These are phyloP conservation scores for Adansonia madagascariensis DNA, from an alignment of 441 rosid species.

Conservation along the genomic window DNA sequence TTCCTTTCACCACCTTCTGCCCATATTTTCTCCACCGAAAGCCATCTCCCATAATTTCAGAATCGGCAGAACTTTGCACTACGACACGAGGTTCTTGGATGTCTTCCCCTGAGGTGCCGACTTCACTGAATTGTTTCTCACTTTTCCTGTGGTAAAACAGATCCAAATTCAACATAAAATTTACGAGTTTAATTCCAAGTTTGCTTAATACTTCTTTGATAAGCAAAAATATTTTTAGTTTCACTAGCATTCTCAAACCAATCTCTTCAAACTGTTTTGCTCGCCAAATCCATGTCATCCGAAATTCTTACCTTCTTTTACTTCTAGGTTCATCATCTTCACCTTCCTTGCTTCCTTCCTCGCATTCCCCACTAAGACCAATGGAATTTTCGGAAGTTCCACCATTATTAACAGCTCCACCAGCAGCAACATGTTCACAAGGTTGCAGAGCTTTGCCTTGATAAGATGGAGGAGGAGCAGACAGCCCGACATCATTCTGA, in stretches of 20 bases:
- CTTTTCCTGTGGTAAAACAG: constrained; percentile 43
- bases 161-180: neutral
- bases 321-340: constrained; percentile 63
- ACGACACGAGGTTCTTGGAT: constrained; percentile 39
- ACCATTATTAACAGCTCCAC: constrained; percentile 34
- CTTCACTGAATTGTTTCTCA: constrained; percentile 59
- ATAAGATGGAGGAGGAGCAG: constrained; percentile 34
- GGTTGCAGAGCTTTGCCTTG: constrained; percentile 36
- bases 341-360: constrained; percentile 57
- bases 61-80: constrained; percentile 53
- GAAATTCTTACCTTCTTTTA: constrained; percentile 61
- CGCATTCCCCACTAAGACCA: constrained; percentile 63
- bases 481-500: constrained; percentile 49
- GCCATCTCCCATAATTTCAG: constrained; percentile 75
- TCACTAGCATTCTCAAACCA: neutral
- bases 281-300: neutral
- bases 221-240: neutral
- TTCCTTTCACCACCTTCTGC: constrained; percentile 90
- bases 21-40: constrained; percentile 98
- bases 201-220: neutral
- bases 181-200: neutral
- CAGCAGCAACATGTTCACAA: constrained; percentile 29
- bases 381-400: constrained; percentile 62
- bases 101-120: constrained; percentile 43
- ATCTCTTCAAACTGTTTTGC: neutral